These are phyloP conservation scores for Coccomyxa sp. DNA, from an alignment of 139 green algal species.

Conservation along the genomic window DNA sequence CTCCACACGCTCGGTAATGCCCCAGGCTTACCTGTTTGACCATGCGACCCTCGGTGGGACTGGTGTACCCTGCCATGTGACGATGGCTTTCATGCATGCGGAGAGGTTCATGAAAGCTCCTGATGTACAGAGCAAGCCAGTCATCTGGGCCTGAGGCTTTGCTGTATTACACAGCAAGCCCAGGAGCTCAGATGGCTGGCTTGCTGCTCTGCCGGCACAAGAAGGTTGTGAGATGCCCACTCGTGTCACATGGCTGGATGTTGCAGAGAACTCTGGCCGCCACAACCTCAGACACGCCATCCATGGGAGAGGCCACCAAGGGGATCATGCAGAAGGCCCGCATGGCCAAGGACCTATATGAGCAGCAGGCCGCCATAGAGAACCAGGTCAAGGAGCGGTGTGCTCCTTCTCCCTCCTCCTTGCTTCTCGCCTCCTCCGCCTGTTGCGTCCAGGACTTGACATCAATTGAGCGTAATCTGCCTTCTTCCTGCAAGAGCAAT, in stretches of 20 bases:
- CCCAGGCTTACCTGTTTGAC: neutral
- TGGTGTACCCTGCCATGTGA: neutral
- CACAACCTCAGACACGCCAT: neutral
- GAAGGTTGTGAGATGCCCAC: too few species aligned
- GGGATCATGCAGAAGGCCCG: slow-evolving; percentile 10
- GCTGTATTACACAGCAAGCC: neutral
- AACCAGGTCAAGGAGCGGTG: slow-evolving; percentile 29
- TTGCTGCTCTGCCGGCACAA: too few species aligned
- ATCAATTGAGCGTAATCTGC: neutral
- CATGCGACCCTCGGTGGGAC: neutral
- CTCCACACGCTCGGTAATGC: neutral
- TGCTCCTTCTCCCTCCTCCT: neutral
- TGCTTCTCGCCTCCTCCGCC: neutral
- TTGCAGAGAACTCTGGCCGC: neutral
- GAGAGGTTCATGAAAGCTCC: too few species aligned
- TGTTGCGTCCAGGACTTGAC: neutral
- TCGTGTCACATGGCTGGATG: too few species aligned
- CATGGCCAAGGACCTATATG: slow-evolving; percentile 51
- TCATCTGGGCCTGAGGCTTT: too few species aligned
- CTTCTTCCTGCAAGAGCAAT: neutral
- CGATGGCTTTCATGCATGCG: neutral
- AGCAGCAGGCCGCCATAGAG: slow-evolving; percentile 57
- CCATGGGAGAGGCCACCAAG: neutral
- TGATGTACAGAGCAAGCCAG: too few species aligned
- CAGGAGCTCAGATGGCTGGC: too few species aligned